These are phyloP conservation scores for Infundibulicybe gibba DNA, from an alignment of 768 basidiomycete species.

Conservation along the genomic window DNA sequence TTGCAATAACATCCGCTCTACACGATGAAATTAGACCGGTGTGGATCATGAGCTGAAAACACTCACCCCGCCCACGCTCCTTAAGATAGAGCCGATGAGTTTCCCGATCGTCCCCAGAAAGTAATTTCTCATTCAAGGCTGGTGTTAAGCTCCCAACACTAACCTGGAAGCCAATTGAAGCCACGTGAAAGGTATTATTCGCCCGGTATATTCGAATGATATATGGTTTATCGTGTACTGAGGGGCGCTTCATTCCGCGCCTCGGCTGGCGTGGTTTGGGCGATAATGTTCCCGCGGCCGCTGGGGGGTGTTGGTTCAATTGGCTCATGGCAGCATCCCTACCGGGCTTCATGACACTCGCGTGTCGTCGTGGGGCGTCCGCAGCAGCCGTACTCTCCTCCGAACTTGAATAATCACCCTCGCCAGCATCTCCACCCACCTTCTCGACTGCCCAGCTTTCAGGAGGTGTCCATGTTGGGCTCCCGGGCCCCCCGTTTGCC, in stretches of 20 bases:
- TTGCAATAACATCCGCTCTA: slow-evolving; percentile 81
- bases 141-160: slow-evolving; percentile 68
- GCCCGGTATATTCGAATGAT: slow-evolving; percentile 76
- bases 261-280: slow-evolving; percentile 2
- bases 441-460: slow-evolving; percentile 75
- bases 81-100: slow-evolving; percentile 70
- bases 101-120: slow-evolving; percentile 47
- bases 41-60: neutral
- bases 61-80: slow-evolving; percentile 71
- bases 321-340: too few species aligned
- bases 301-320: slow-evolving; percentile 1
- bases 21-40: slow-evolving; percentile 1
- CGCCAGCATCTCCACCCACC: slow-evolving; percentile 34
- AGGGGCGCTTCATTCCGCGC: slow-evolving; percentile 5
- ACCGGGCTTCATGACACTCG: too few species aligned
- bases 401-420: slow-evolving; percentile 23
- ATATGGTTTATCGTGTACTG: slow-evolving; percentile 26
- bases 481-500: slow-evolving; percentile 6
- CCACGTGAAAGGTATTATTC: slow-evolving; percentile 69
- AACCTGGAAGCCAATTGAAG: slow-evolving; percentile 56
- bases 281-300: neutral
- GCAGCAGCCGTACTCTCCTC: slow-evolving; percentile 20
- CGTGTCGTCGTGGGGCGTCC: too few species aligned
- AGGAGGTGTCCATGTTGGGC: slow-evolving; percentile 57
- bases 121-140: slow-evolving; percentile 55